Conservation (phyloP, 2,329 filamentous ascomycete genomes). For the Xylariaceae sp. region DNA sequence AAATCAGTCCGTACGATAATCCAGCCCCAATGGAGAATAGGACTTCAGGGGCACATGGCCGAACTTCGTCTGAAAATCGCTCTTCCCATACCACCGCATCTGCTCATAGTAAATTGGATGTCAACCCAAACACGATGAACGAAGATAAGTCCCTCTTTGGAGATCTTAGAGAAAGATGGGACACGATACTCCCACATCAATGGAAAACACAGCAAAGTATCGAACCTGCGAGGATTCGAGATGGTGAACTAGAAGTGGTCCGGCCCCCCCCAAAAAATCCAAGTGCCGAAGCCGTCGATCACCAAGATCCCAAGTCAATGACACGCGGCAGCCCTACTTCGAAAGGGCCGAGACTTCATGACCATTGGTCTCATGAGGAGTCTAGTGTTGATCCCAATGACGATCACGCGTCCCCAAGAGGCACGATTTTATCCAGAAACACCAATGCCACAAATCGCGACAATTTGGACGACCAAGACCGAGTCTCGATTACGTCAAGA, state of each 20-base stretch:
- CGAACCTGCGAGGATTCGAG: neutral
- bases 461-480: conserved; percentile 8
- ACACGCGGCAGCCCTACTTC: neutral
- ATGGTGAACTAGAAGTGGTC: neutral
- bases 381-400: neutral
- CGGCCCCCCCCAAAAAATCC: neutral
- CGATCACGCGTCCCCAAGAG: neutral
- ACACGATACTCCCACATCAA: conserved; percentile 16
- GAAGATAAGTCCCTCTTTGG: no score
- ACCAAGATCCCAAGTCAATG: conserved; percentile 4
- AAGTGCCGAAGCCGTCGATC: neutral
- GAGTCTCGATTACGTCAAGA: conserved; percentile 22
- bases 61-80: conserved; percentile 1
- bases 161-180: conserved; percentile 18
- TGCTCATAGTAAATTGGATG: no score
- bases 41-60: neutral
- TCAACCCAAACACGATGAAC: no score
- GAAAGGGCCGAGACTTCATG: neutral
- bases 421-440: neutral
- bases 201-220: conserved; percentile 8
- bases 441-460: neutral
- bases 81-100: no score
- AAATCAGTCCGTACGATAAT: conserved; percentile 18
- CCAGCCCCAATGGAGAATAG: neutral
- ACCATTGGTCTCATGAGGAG: neutral